These are phyloP conservation scores for Candida vartiovaarae DNA, from an alignment of 805 yeast genomes.

Conservation along the genomic window DNA sequence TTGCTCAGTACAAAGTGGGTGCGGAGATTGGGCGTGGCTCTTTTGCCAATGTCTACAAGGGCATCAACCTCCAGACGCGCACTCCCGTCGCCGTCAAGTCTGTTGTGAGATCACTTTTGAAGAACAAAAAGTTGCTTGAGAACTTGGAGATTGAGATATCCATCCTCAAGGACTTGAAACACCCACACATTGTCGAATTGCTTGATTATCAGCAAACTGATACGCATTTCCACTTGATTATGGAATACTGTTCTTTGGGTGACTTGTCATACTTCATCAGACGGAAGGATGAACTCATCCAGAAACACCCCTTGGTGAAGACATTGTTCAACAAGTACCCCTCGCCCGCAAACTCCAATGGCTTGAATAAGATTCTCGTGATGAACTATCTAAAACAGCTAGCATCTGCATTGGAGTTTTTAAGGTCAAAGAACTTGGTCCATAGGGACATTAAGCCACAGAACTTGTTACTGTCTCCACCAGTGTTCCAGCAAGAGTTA, in stretches of 20 bases:
- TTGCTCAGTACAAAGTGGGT: slow-evolving; percentile 22
- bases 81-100: slow-evolving; percentile 82
- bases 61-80: slow-evolving; percentile 46
- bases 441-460: slow-evolving; percentile 97
- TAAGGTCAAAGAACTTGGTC: slow-evolving; percentile 77
- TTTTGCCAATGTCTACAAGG: slow-evolving; percentile 92
- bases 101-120: slow-evolving; percentile 73
- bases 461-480: slow-evolving; percentile 75
- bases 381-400: slow-evolving; percentile 83
- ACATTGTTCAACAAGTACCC: slow-evolving; percentile 78
- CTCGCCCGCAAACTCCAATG: slow-evolving; percentile 67
- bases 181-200: slow-evolving; percentile 87
- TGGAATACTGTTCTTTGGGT: slow-evolving; percentile 96
- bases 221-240: slow-evolving; percentile 76
- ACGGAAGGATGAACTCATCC: slow-evolving; percentile 61
- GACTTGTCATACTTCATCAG: slow-evolving; percentile 85
- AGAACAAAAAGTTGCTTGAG: slow-evolving; percentile 80
- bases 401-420: slow-evolving; percentile 73
- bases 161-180: slow-evolving; percentile 79
- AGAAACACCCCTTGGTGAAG: slow-evolving; percentile 71
- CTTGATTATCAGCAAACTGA: slow-evolving; percentile 77
- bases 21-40: slow-evolving; percentile 89
- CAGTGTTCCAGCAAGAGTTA: slow-evolving; percentile 58
- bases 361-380: slow-evolving; percentile 72
- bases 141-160: slow-evolving; percentile 90